A percentile compares a stretch with the other conserved stretches of the same genome.
phyloP scores from a whole-genome alignment of 495 filamentous ascomycete species.

The Penicillium crystallinum region DNA sequence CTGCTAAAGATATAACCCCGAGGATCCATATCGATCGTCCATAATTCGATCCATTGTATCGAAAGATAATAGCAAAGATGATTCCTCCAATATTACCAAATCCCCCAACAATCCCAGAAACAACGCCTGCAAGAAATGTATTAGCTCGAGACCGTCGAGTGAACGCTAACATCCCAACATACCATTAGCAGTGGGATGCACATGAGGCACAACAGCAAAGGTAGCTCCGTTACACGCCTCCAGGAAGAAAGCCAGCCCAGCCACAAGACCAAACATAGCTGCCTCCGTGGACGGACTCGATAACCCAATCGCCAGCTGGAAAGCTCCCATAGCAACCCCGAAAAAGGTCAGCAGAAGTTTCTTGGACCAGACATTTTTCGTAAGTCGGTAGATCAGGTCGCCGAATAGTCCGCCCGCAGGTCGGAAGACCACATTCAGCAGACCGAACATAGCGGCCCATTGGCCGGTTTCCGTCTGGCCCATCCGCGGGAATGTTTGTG shows the following conservation, averaged over 20 bases:
- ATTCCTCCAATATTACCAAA: constrained; percentile 82
- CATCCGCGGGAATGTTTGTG: constrained; percentile 67
- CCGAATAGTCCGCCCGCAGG: constrained; percentile 69
- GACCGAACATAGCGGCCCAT: constrained; percentile 89
- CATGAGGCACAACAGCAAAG: constrained; percentile 80
- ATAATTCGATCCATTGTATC: constrained; percentile 65
- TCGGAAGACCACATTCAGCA: constrained; percentile 73
- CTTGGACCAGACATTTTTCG: constrained; percentile 66
- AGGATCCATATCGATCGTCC: constrained; percentile 73
- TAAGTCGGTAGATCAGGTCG: constrained; percentile 64
- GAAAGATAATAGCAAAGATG: constrained; percentile 79
- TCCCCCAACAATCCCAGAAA: constrained; percentile 73
- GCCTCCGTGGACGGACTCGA: constrained; percentile 52
- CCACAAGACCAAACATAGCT: constrained; percentile 73
- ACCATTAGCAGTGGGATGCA: constrained; percentile 72
- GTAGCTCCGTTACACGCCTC: constrained; percentile 82
- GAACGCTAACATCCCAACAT: constrained; percentile 12
- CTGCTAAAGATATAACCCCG: constrained; percentile 64
- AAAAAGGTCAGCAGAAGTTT: constrained; percentile 64
- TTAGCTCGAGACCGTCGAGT: neutral
- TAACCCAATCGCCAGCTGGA: constrained; percentile 67
- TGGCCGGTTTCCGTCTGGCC: constrained; percentile 66
- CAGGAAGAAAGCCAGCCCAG: constrained; percentile 71
- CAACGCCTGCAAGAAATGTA: constrained; percentile 44
- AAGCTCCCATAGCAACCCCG: constrained; percentile 57